Conservation (phyloP, 2,329 filamentous ascomycete species). For the Aureobasidium vineae region DNA sequence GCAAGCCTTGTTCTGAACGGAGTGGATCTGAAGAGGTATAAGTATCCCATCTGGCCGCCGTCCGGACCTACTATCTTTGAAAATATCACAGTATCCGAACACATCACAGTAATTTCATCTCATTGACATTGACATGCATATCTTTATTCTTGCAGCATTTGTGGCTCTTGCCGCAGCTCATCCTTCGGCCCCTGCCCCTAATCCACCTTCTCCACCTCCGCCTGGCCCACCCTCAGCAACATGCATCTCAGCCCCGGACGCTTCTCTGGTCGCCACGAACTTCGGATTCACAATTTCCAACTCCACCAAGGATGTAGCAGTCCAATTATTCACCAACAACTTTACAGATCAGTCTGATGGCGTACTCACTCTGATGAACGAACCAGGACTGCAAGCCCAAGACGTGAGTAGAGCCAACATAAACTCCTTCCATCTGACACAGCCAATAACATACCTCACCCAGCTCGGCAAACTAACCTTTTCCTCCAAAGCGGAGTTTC, state of each 20-base stretch:
- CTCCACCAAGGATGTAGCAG: slow-evolving; percentile 34
- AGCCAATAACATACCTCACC: background rate
- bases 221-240: background rate
- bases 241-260: slow-evolving; percentile 33
- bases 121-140: background rate
- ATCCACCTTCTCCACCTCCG: background rate
- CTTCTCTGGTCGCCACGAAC: slow-evolving; percentile 33
- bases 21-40: background rate
- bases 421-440: background rate
- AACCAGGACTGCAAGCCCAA: background rate
- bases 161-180: background rate
- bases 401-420: background rate
- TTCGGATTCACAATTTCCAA: slow-evolving; percentile 35
- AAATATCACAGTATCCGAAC: background rate
- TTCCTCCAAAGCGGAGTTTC: slow-evolving; percentile 33
- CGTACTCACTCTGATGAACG: slow-evolving; percentile 37
- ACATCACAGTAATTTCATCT: background rate
- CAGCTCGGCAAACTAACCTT: slow-evolving; percentile 31
- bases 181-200: background rate
- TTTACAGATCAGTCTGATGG: slow-evolving; percentile 38
- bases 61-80: background rate
- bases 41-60: background rate
- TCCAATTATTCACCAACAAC: slow-evolving; percentile 31
- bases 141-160: background rate
- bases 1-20: background rate